These are phyloP conservation scores for Cyclanthera cordifolia DNA, from an alignment of 306 rosid genomes.

Conservation along the genomic window DNA sequence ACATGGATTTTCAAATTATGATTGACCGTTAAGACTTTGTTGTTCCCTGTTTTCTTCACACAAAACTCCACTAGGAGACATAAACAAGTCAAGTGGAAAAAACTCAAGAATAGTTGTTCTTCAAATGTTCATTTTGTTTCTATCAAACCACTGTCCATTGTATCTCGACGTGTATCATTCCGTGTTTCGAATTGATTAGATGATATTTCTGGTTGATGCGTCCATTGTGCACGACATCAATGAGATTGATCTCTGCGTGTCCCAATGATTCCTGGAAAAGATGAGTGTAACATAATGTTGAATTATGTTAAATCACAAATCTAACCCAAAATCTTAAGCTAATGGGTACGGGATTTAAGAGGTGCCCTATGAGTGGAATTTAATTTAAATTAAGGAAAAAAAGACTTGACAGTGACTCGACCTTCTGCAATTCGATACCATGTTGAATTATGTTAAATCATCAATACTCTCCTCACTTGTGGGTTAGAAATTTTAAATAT, in stretches of 20 bases:
- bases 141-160: constrained; percentile 51
- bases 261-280: constrained; percentile 56
- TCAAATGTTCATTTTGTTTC: neutral
- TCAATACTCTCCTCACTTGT: too few relatives aligned
- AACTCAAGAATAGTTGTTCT: neutral
- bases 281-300: too few relatives aligned
- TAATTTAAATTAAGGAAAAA: too few relatives aligned
- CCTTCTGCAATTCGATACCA: too few relatives aligned
- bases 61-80: neutral
- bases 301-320: too few relatives aligned
- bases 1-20: neutral
- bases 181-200: constrained; percentile 67
- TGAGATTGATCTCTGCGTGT: constrained; percentile 60
- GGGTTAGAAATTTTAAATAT: too few relatives aligned
- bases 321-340: too few relatives aligned
- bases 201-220: constrained; percentile 63
- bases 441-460: too few relatives aligned
- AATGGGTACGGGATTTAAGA: too few relatives aligned
- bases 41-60: neutral
- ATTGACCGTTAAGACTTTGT: too few relatives aligned
- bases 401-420: too few relatives aligned
- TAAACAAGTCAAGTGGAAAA: neutral
- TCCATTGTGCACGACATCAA: constrained; percentile 66
- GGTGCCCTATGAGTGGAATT: too few relatives aligned
- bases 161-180: constrained; percentile 63